Conservation (phyloP, 129 eudicot genomes). For the Daucus carota region DH1_v3.0 NC_030386.2:37890501-37891000, state of each 20-base stretch:
- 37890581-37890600: constrained; percentile 87
- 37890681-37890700: constrained; percentile 33
- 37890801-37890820: constrained; percentile 60
- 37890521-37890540: background rate
- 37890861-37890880: background rate
- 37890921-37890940: background rate
- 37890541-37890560: background rate
- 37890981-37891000: constrained; percentile 97
- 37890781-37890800: constrained; percentile 94
- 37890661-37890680: constrained; percentile 97
- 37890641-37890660: constrained; percentile 99
- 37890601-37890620: constrained; percentile 74
- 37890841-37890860: background rate
- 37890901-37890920: background rate
- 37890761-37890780: constrained; percentile 80
- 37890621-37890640: constrained; percentile 86
- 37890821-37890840: background rate
- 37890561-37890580: constrained; percentile 3
- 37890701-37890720: background rate
- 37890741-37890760: constrained; percentile 27
- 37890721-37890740: constrained; percentile 4
- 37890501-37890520: background rate
- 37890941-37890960: constrained; percentile 30
- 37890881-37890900: background rate
- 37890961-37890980: constrained; percentile 97